Evolutionary conservation across 2,329 filamentous ascomycete species (phyloP).

Genomic region (Pezicula radicicola): DNA sequence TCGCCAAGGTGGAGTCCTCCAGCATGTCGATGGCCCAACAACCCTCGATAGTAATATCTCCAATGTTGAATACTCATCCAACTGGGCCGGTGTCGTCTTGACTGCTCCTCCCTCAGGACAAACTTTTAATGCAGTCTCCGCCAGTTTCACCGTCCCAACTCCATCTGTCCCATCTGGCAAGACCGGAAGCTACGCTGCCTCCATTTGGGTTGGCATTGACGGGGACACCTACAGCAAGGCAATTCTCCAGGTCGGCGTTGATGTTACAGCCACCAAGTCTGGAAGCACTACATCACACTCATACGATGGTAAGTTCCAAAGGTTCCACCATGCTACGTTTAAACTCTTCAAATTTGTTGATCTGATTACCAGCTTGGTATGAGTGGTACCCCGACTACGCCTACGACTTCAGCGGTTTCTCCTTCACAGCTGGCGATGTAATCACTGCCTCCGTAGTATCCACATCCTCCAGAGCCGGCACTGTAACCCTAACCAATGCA

Average conservation of each 20-base stretch:
- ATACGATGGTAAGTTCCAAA: conserved; percentile 16
- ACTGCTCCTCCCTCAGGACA: conserved; percentile 17
- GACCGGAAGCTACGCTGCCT: conserved; percentile 27
- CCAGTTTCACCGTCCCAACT: conserved; percentile 31
- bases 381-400: conserved; percentile 56
- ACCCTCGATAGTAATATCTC: conserved; percentile 16
- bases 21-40: too few species aligned
- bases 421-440: conserved; percentile 40
- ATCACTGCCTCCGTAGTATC: conserved; percentile 35
- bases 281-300: too few species aligned
- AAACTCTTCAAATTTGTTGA: too few species aligned
- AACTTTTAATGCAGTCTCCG: conserved; percentile 31
- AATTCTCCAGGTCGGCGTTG: conserved; percentile 53
- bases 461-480: conserved; percentile 22
- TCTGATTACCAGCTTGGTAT: conserved; percentile 42
- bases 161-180: conserved; percentile 22
- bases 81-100: conserved; percentile 37
- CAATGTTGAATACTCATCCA: conserved; percentile 22
- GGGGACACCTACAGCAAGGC: conserved; percentile 45
- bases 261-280: conserved; percentile 41
- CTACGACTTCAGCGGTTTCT: conserved; percentile 38
- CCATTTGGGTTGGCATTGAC: conserved; percentile 6
- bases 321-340: conserved; percentile 26
- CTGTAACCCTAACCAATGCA: too few species aligned
- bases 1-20: too few species aligned